Percentiles rank a stretch among this genome's conserved stretches.
Conservation (phyloP, 257 asterid species). For the Oldenlandia corymbosa region DNA sequence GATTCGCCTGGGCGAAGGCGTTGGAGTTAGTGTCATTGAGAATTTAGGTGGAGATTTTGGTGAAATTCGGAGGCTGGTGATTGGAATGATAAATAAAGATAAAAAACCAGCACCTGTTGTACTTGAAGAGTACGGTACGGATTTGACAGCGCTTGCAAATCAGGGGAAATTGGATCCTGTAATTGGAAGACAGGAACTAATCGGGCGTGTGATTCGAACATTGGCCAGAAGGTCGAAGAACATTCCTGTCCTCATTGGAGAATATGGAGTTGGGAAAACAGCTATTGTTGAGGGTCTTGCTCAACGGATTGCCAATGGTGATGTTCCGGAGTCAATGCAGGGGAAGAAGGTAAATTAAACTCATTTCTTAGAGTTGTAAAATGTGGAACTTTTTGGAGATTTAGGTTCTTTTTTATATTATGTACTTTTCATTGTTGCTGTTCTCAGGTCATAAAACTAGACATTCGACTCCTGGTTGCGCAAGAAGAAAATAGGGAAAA, state of each 20-base stretch:
- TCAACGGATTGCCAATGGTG: slow-evolving; percentile 89
- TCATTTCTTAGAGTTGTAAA: too few relatives aligned
- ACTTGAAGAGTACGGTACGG: slow-evolving; percentile 51
- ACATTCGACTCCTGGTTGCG: slow-evolving; percentile 94
- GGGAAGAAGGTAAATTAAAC: slow-evolving; percentile 99
- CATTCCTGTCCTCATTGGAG: slow-evolving; percentile 97
- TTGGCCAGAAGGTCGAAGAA: slow-evolving; percentile 93
- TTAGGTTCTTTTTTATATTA: too few relatives aligned
- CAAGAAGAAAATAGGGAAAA: slow-evolving; percentile 93
- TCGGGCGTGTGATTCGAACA: slow-evolving; percentile 95
- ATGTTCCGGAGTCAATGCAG: slow-evolving; percentile 92
- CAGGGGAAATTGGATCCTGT: slow-evolving; percentile 99
- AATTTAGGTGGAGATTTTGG: slow-evolving; percentile 87
- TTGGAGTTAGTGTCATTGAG: slow-evolving; percentile 92
- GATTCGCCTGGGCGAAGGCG: slow-evolving; percentile 96
- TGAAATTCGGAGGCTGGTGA: slow-evolving; percentile 81
- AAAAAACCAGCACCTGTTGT: too few relatives aligned
- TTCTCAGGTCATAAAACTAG: too few relatives aligned
- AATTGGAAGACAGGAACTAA: slow-evolving; percentile 84
- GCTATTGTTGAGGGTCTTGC: slow-evolving; percentile 99
- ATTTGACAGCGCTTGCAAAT: slow-evolving; percentile 50
- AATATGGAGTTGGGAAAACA: slow-evolving; percentile 98
- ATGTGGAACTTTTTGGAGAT: too few relatives aligned
- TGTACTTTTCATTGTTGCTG: too few relatives aligned
- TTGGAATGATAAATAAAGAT: too few relatives aligned